These are phyloP conservation scores for Pleurotus eryngii DNA, from an alignment of 768 basidiomycete genomes.

Conservation along the genomic window DNA sequence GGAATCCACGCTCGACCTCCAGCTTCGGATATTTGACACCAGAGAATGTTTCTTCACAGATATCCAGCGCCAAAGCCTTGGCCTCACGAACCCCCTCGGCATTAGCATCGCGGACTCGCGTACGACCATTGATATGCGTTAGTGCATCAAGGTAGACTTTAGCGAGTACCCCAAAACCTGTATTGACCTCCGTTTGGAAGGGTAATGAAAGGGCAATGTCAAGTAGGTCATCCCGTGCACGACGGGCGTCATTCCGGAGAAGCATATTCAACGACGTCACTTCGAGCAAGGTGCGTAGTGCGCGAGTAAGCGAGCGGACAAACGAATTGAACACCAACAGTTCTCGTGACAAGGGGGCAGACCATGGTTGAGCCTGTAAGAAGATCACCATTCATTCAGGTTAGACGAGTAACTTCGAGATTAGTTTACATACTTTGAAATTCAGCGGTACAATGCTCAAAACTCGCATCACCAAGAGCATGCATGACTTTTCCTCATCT, in stretches of 20 bases:
- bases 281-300: constrained; percentile 86
- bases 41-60: constrained; percentile 92
- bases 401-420: constrained; percentile 4
- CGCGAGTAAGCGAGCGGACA: constrained; percentile 85
- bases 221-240: constrained; percentile 84
- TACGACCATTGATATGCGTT: constrained; percentile 80
- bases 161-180: constrained; percentile 94
- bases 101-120: constrained; percentile 72
- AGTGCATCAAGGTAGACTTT: constrained; percentile 96
- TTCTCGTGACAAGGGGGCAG: constrained; percentile 93
- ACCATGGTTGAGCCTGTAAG: constrained; percentile 89
- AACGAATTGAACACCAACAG: constrained; percentile 98
- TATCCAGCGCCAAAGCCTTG: constrained; percentile 83
- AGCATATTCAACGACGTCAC: constrained; percentile 92
- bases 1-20: constrained; percentile 94
- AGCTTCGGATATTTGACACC: constrained; percentile 83
- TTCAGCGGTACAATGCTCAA: constrained; percentile 92
- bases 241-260: constrained; percentile 81
- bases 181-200: constrained; percentile 96
- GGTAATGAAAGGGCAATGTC: constrained; percentile 91
- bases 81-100: constrained; percentile 78
- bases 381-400: constrained; percentile 9
- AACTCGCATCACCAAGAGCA: constrained; percentile 95
- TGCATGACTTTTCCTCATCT: constrained; percentile 94
- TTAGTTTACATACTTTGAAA: constrained; percentile 68